A percentile compares a stretch with the other conserved stretches of the same genome.
Evolutionary conservation across 169 alveolate genomes (phyloP).

Genomic region (Eimeria praecox): DNA sequence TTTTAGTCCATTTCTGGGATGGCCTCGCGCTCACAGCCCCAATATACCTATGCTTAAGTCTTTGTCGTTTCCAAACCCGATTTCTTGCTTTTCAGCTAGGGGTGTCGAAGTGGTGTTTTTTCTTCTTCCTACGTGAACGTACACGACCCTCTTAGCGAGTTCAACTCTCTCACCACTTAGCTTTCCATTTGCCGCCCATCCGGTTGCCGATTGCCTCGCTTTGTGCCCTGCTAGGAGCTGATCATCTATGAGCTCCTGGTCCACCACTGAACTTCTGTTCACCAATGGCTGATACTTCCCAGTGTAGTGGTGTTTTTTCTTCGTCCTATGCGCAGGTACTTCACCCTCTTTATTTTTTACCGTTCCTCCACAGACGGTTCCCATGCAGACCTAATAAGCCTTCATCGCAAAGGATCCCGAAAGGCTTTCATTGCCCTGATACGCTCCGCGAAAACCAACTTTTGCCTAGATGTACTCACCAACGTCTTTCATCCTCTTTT

Average conservation of each 20-base stretch:
- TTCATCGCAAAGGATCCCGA: not conserved
- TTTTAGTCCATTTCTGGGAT: not conserved
- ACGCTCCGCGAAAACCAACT: not conserved
- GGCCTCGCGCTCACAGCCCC: slow-evolving; percentile 3
- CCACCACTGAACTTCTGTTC: not conserved
- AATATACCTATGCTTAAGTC: not conserved
- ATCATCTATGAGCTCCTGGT: not conserved
- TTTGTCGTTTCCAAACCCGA: not conserved
- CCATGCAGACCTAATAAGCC: not conserved
- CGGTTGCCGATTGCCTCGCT: not conserved
- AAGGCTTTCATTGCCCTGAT: not conserved
- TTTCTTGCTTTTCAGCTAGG: not conserved
- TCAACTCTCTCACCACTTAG: not conserved
- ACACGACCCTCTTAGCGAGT: not conserved
- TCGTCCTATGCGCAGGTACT: not conserved
- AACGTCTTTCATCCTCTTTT: not conserved
- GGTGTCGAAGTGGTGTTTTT: not conserved
- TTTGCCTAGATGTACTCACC: not conserved
- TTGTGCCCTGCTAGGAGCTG: not conserved
- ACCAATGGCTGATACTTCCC: not conserved
- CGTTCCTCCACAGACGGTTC: not conserved
- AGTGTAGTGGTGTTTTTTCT: too few relatives aligned
- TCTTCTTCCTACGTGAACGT: not conserved
- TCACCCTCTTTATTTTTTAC: too few relatives aligned
- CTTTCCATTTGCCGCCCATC: not conserved